Base-by-base conservation (phyloP, 139 green algal genomes). In the Pseudopediastrum boryanum region DNA sequence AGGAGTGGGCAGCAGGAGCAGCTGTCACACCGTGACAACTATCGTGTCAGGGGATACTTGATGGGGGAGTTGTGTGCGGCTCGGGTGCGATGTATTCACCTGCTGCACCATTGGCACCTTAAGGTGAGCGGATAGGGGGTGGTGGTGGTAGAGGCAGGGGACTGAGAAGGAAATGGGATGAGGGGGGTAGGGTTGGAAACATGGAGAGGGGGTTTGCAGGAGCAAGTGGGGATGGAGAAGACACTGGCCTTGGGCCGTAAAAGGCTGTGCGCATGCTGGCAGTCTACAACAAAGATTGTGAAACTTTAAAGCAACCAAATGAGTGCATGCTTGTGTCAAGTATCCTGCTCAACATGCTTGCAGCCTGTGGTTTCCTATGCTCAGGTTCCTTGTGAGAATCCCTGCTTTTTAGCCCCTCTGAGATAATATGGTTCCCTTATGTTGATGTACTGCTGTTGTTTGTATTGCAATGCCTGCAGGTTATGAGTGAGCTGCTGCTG, bases 81-180 rank as follows among this genome's bases (percentile, higher is more conserved):
- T 13, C 65, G 65, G 25, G 52, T 41, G 41, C 38, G 65, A 16
- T 19, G 29, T 9, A 41, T 58, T n/a, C 65, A 73, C 65, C 65
- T 73, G 65, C 65, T 73, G 65, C 65, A 73, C 41, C 65, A 73
- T 35, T 73, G 65, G 65, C 38, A 46, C 25, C 65, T 42, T 13
- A 73, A 73, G 65, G 65, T 73, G 25, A 23, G 63, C 4, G 27
- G 23, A 29, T 29, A 41, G 58, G 13, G 3, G 35, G 27, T 33
- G 21, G 58, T 27, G 13, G 16, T 23, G 27, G 62, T 4, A 21
- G 62, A 16, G 27, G 62, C 62, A 50, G 62, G 36, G 43, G 62
- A 12, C 10, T 33, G 33, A 50, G 62, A 41, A 50, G 2, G 62
- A 19, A 41, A 10, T 44, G 16, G 2, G 35, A 44, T 33, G 33